Evolutionary conservation across 768 basidiomycete species (phyloP).

Genomic region (Suillus discolor): DNA sequence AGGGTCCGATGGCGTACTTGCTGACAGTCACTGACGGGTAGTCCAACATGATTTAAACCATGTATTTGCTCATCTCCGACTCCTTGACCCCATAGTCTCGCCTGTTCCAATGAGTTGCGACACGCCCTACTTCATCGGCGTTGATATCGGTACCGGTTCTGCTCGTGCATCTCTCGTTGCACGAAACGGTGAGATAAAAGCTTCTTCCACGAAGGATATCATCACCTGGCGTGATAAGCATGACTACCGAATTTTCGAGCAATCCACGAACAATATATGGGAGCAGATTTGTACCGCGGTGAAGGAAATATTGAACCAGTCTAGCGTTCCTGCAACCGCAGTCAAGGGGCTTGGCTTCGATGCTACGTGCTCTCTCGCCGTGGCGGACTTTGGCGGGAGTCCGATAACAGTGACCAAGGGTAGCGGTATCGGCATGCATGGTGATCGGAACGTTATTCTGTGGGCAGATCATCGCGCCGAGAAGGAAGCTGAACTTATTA

Average conservation of each 20-base stretch:
- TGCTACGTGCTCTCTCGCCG: constrained; percentile 95
- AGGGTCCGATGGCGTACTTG: constrained; percentile 10
- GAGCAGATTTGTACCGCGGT: constrained; percentile 61
- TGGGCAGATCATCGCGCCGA: constrained; percentile 98
- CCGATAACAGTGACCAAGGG: constrained; percentile 79
- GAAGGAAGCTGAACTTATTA: constrained; percentile 89
- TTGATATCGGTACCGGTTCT: constrained; percentile 93
- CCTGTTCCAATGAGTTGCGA: constrained; percentile 36
- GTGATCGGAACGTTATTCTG: constrained; percentile 85
- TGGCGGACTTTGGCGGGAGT: constrained; percentile 70
- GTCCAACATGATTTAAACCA: not conserved
- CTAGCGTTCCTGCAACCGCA: constrained; percentile 53
- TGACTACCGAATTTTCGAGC: constrained; percentile 95
- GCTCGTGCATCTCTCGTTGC: constrained; percentile 84
- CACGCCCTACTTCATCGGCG: constrained; percentile 62
- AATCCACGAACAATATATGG: constrained; percentile 93
- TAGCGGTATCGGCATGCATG: constrained; percentile 57
- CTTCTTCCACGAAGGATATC: constrained; percentile 82
- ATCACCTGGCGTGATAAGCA: constrained; percentile 80
- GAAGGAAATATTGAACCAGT: constrained; percentile 60
- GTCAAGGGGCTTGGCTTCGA: constrained; percentile 94
- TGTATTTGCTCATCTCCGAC: constrained; percentile 1
- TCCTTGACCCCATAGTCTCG: constrained; percentile 3
- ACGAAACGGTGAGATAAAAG: constrained; percentile 65
- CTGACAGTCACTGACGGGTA: not conserved